Evolutionary conservation across 139 green algal species (phyloP), one percentile per base, ranked within the genome.

Genomic region (Asterochloris sp.): DNA sequence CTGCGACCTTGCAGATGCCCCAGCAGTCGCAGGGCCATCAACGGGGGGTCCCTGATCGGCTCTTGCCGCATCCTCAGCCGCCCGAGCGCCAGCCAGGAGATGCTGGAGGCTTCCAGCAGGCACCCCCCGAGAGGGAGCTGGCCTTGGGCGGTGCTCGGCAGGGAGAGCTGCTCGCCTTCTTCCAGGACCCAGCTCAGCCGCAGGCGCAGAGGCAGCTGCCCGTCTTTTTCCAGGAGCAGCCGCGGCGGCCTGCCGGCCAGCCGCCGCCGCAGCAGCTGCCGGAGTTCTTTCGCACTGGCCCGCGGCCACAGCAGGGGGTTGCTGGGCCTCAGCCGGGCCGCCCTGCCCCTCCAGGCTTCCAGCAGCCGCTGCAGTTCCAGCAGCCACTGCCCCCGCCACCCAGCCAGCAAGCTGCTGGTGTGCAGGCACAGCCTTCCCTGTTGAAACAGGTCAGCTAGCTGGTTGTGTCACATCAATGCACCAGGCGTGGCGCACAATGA

Each of bases 131-230:
- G 26, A 38, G 62, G 27, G 60, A 74, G n/a, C 77, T 10, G 38
- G 38, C 38, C 38, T 54, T 54, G 38, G 38, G 38, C 38, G 38
- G 38, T 54, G 38, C 38, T 6, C 38, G 38, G 38, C 38, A 54
- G 38, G 38, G 38, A 54, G 38, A 54, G 38, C 6, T 54, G 38
- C 38, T 6, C 38, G 38, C 38, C 2, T 54, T 54, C 38, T 54
- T 54, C 38, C 38, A 81, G 62, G 27, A 73, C n/a, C 63, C 61
- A 27, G 28, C 68, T 17, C 63, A 61, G 0, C 62, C 62, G 63
- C 63, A 74, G 28, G 62, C 78, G n/a, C 63, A 82, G 62, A 19
- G 61, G 38, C 78, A 82, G 63, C 78, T 74, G 63, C 63, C 73
- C 17, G 78, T 62, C 13, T 66, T 71, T 17, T 47, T 67, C n/a